These are phyloP conservation scores for Trichoderma sp. DNA, from an alignment of 2,329 filamentous ascomycete genomes.

Conservation along the genomic window DNA sequence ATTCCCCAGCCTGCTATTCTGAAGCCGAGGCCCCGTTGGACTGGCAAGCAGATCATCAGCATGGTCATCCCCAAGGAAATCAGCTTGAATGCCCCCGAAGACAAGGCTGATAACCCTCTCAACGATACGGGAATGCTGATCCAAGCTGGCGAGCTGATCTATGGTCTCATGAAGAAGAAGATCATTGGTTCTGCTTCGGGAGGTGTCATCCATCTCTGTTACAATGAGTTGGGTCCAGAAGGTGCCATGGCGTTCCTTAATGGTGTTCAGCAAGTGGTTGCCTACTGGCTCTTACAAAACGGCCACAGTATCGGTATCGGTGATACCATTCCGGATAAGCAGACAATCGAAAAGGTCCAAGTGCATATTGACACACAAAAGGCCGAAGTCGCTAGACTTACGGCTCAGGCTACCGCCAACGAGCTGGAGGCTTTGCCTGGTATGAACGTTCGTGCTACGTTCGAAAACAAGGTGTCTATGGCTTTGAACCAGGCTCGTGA, in stretches of 20 bases:
- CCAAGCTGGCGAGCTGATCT: constrained; percentile 85
- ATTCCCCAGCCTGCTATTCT: constrained; percentile 92
- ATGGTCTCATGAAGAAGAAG: constrained; percentile 91
- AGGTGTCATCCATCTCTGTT: constrained; percentile 93
- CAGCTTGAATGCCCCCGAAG: constrained; percentile 73
- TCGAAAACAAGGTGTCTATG: constrained; percentile 95
- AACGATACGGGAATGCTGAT: constrained; percentile 81
- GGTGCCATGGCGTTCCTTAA: constrained; percentile 95
- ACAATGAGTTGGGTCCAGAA: constrained; percentile 87
- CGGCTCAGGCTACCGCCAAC: constrained; percentile 79
- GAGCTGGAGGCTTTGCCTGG: constrained; percentile 89
- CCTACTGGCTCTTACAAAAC: constrained; percentile 95
- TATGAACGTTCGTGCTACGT: constrained; percentile 98
- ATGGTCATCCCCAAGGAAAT: constrained; percentile 87
- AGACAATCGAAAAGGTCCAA: constrained; percentile 84
- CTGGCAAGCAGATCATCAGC: constrained; percentile 96
- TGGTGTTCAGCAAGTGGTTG: constrained; percentile 89
- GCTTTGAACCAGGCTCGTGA: constrained; percentile 95
- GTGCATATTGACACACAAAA: constrained; percentile 82
- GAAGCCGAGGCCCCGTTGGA: constrained; percentile 92
- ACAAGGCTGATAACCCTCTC: constrained; percentile 62
- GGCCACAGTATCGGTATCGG: constrained; percentile 98
- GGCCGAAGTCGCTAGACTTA: constrained; percentile 75
- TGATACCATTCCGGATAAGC: constrained; percentile 90
- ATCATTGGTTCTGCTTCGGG: constrained; percentile 86